Percentiles rank a stretch among this genome's conserved stretches.
phyloP scores from a whole-genome alignment of 805 yeast genomes.

The Ogataea corticis region DNA sequence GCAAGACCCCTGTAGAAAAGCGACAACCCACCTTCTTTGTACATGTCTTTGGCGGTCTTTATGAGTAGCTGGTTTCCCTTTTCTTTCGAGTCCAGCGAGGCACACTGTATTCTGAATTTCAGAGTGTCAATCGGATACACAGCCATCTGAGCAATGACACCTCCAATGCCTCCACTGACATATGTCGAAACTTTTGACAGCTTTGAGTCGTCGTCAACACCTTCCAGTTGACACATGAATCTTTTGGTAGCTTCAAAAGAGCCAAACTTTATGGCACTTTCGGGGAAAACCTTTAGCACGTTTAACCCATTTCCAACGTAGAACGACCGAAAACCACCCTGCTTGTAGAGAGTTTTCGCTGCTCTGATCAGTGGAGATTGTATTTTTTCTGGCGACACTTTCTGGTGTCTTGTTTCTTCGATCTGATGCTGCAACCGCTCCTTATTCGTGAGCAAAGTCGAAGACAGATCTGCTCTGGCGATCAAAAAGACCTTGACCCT shows the following conservation, averaged over 20 bases:
- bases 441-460: slow-evolving; percentile 64
- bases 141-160: slow-evolving; percentile 87
- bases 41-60: slow-evolving; percentile 76
- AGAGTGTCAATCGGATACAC: slow-evolving; percentile 96
- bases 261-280: slow-evolving; percentile 96
- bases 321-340: slow-evolving; percentile 85
- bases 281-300: slow-evolving; percentile 93
- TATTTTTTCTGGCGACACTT: slow-evolving; percentile 45
- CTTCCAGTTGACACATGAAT: slow-evolving; percentile 71
- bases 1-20: slow-evolving; percentile 84
- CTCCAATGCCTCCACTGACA: slow-evolving; percentile 94
- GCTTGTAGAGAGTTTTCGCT: slow-evolving; percentile 74
- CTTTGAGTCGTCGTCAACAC: slow-evolving; percentile 66
- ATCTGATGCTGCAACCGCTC: slow-evolving; percentile 36
- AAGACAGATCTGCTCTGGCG: slow-evolving; percentile 81
- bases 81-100: slow-evolving; percentile 63
- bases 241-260: slow-evolving; percentile 87
- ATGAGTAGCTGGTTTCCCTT: slow-evolving; percentile 62
- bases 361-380: slow-evolving; percentile 81
- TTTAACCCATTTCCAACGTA: slow-evolving; percentile 96
- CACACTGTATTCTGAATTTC: slow-evolving; percentile 92
- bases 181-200: slow-evolving; percentile 79
- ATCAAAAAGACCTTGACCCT: slow-evolving; percentile 90
- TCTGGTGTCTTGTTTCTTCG: slow-evolving; percentile 42
- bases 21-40: slow-evolving; percentile 71